Percentiles rank a stretch among this genome's conserved stretches.
Evolutionary conservation across 306 rosid genomes (phyloP).

Genomic region (Citrullus colocynthis): DNA sequence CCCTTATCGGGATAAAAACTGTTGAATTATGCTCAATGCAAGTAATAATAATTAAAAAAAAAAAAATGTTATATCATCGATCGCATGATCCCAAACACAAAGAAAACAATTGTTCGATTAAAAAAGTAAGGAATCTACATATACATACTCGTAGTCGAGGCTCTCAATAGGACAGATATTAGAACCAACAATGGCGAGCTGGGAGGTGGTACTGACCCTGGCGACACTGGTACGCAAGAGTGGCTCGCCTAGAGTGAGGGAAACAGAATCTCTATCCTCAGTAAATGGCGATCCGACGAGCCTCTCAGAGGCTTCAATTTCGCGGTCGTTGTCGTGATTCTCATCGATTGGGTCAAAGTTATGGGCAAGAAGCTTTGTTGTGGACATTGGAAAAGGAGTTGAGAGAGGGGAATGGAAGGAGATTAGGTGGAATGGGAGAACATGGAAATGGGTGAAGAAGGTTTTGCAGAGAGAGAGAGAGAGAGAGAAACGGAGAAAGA

Average conservation of each 20-base stretch:
- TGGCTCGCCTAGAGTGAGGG: slow-evolving; percentile 20
- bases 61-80: background rate
- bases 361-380: background rate
- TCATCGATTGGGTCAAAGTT: background rate
- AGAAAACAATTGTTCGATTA: background rate
- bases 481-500: background rate
- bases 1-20: background rate
- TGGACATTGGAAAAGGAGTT: background rate
- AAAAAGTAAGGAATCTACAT: background rate
- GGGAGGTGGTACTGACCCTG: slow-evolving; percentile 59
- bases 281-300: background rate
- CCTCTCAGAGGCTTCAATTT: slow-evolving; percentile 13
- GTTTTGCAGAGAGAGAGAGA: background rate
- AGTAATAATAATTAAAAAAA: background rate
- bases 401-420: background rate
- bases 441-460: background rate
- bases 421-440: background rate
- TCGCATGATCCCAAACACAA: background rate
- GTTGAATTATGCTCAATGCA: background rate
- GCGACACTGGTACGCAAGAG: slow-evolving; percentile 27
- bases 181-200: slow-evolving; percentile 63
- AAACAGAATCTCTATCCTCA: background rate
- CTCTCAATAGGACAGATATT: slow-evolving; percentile 66
- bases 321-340: background rate
- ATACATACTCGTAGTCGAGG: slow-evolving; percentile 62